Base-by-base conservation (phyloP, 2,329 filamentous ascomycete genomes). In the Ampelomyces quisqualis region DNA sequence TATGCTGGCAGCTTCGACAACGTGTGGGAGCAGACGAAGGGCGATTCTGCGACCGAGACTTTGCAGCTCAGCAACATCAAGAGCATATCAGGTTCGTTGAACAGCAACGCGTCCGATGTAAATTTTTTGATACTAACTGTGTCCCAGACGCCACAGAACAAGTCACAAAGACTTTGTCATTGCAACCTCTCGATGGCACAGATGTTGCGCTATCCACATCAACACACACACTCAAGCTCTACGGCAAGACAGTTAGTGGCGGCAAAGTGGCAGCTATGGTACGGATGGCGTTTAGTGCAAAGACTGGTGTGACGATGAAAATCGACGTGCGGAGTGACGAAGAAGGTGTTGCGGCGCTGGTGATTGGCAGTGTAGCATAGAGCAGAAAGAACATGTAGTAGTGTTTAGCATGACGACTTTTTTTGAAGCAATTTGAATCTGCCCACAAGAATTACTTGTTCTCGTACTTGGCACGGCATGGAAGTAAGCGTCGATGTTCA, bases 1-100 rank as follows among this genome's bases (percentile, higher is more conserved):
- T 98, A 95, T 69, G 90, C 90, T 13, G 87, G 90, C 67, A 95
- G 89, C 76, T 98, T 97, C 67, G 89, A 88, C 65, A 89, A 95
- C 61, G 81, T 97, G 33, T 98, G 91, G 91, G 89, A 95, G 69
- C 88, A 95, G 70, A 82, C 91, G 38, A 89, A 88, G 38, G 90
- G 90, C 36, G 89, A 95, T 62, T 88, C 95, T 66, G 86, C 87
- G 4, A 87, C 88, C 51, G 93, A 97, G 75, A 98, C 91, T 24
- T 75, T 95, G 67, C 89, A 91, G 70, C 77, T 96, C 53, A 84
- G 84, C 60, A 86, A 86, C 56, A 83, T 93, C 63, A 95, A 94
- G 82, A 90, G 87, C 63, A 94, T 98, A 71, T 81, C 86, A 65
- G 90, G 90, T 94, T 82, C 62, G 84, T 49, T 23, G 17, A 13